phyloP scores from a whole-genome alignment of 306 rosid species.

The Hippophae gyantsensis region DNA sequence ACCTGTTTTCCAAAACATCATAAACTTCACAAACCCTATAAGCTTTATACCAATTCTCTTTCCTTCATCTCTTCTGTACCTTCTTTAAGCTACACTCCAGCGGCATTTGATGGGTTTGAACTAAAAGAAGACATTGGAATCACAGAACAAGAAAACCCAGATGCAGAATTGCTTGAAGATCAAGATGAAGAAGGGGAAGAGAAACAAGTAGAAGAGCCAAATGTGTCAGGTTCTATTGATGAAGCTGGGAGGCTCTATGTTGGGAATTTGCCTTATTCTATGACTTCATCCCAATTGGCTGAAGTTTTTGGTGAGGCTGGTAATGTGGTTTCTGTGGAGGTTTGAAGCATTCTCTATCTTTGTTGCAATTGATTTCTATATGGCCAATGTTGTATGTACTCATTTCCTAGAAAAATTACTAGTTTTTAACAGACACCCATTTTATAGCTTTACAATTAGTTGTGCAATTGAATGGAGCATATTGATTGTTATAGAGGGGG shows the following conservation, averaged over 20 bases:
- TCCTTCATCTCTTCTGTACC: conserved; percentile 27
- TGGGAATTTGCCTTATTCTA: conserved; percentile 72
- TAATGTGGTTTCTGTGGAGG: conserved; percentile 62
- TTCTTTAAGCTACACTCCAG: conserved; percentile 25
- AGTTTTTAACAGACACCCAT: no score
- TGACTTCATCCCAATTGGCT: conserved; percentile 52
- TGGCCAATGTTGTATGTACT: no score
- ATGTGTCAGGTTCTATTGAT: conserved; percentile 26
- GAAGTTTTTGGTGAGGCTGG: conserved; percentile 78
- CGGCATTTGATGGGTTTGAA: conserved; percentile 43
- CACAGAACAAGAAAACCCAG: conserved; percentile 15
- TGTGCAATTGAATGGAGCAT: no score
- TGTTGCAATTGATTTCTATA: conserved; percentile 6
- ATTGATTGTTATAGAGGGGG: no score
- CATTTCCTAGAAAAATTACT: no score
- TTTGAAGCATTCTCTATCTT: conserved; percentile 19
- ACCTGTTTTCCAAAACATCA: conserved; percentile 32
- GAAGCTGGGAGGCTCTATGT: conserved; percentile 75
- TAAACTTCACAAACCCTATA: conserved; percentile 36
- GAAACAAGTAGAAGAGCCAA: conserved; percentile 25
- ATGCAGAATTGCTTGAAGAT: conserved; percentile 12
- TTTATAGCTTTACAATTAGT: no score
- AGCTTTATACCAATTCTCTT: conserved; percentile 28
- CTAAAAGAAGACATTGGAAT: conserved; percentile 21
- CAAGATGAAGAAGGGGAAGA: conserved; percentile 12